Evolutionary conservation across 768 basidiomycete genomes (phyloP).

Genomic region (Fistulinella prunicolor): DNA sequence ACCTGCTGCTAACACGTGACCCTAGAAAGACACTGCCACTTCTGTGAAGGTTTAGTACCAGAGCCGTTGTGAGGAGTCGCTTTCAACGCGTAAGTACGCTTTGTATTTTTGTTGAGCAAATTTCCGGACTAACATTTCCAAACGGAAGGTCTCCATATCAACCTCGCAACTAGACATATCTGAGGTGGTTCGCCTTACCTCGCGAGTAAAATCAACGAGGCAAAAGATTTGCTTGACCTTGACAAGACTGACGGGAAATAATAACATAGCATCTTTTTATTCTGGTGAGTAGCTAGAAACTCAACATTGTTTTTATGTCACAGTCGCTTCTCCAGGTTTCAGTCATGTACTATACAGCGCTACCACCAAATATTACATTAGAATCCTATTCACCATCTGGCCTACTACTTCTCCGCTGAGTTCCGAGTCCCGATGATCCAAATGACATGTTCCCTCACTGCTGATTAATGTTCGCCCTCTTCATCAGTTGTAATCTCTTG

Average conservation of each 20-base stretch:
- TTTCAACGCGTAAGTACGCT: too few relatives aligned
- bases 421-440: too few relatives aligned
- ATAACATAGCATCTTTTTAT: conserved; percentile 14
- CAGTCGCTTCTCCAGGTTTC: not conserved
- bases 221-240: conserved; percentile 87
- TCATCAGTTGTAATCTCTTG: not conserved
- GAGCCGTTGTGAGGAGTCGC: too few relatives aligned
- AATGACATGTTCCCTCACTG: not conserved
- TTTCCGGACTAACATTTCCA: conserved; percentile 96
- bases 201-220: conserved; percentile 98
- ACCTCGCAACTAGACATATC: too few relatives aligned
- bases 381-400: conserved; percentile 13
- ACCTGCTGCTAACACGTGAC: conserved; percentile 34
- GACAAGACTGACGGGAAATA: conserved; percentile 71
- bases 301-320: not conserved
- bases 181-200: conserved; percentile 97
- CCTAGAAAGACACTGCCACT: too few relatives aligned
- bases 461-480: conserved; percentile 15
- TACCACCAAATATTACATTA: conserved; percentile 18
- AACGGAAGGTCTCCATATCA: too few relatives aligned
- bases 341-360: conserved; percentile 21
- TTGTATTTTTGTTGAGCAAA: conserved; percentile 38
- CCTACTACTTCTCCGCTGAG: not conserved
- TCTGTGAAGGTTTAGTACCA: too few relatives aligned
- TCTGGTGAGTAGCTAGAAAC: conserved; percentile 5